Evolutionary conservation across 129 eudicot species (phyloP).

Genomic region (Chrysanthemum seticuspe): DNA sequence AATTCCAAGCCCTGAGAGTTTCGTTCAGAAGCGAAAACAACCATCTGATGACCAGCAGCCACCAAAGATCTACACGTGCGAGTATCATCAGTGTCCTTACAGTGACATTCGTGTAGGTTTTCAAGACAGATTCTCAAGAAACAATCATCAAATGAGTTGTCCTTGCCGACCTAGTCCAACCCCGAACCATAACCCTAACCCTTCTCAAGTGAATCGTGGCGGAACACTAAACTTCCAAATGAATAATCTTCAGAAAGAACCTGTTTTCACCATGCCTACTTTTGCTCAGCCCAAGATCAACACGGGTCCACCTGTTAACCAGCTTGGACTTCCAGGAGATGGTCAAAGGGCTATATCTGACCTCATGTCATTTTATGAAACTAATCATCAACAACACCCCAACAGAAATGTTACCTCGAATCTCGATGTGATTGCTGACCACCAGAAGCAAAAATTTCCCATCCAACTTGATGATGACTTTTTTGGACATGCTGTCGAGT

Average conservation of each 20-base stretch:
- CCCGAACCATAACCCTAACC: slow-evolving; percentile 31
- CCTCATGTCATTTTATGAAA: slow-evolving; percentile 62
- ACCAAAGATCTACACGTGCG: slow-evolving; percentile 56
- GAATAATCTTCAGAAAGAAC: slow-evolving; percentile 14
- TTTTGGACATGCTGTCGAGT: slow-evolving; percentile 40
- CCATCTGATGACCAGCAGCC: slow-evolving; percentile 42
- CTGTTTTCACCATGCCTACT: slow-evolving; percentile 35
- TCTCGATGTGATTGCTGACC: slow-evolving; percentile 33
- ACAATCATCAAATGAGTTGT: slow-evolving; percentile 65
- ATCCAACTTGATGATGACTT: slow-evolving; percentile 51
- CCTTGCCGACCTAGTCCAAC: slow-evolving; percentile 41
- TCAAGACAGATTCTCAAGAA: slow-evolving; percentile 51
- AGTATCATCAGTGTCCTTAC: slow-evolving; percentile 58
- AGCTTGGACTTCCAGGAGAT: slow-evolving; percentile 64
- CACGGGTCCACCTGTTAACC: slow-evolving; percentile 37
- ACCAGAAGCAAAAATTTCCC: slow-evolving; percentile 47
- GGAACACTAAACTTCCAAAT: slow-evolving; percentile 42
- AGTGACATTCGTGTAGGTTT: slow-evolving; percentile 53
- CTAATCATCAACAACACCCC: slow-evolving; percentile 46
- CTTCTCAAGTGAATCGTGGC: slow-evolving; percentile 19
- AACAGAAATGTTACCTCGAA: slow-evolving; percentile 29
- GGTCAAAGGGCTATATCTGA: slow-evolving; percentile 63
- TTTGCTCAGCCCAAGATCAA: slow-evolving; percentile 37
- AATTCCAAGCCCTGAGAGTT: slow-evolving; percentile 27
- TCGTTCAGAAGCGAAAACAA: slow-evolving; percentile 54